Base-by-base conservation (phyloP, 1,284 basidiomycete species). In the Apiotrichum siamense region DNA sequence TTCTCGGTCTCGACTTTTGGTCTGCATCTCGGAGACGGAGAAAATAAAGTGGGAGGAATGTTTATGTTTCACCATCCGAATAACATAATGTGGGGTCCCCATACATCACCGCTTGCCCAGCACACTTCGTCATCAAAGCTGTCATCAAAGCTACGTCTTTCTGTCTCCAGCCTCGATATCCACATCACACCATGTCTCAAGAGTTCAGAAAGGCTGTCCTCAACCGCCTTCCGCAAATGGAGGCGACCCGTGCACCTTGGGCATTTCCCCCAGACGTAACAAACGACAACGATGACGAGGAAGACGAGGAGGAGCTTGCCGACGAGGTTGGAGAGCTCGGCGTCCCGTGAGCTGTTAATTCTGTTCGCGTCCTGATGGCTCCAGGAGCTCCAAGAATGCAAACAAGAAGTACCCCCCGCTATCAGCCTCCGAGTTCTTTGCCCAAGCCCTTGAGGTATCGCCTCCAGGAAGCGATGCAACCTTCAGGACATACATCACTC, bases 401-500 rank as follows among this genome's bases (percentile, higher is more conserved):
- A 49, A n/a, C n/a, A n/a, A 51, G 0, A 78, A 80, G 11, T 83
- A 81, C 58, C 62, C 83, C 0, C 88, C 90, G 0, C 79, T 93
- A 38, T 88, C 86, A 27, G 86, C 87, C 0, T 75, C 81, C 9
- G 76, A 76, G 0, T 92, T 81, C 77, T 93, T 93, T 67, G 71
- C 77, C 0, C 81, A 87, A 57, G 88, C 90, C 2, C 75, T 84
- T 7, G 83, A 88, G 62, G 83, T 93, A 27, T 66, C 78, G 1
- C 81, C 89, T 17, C 77, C 81, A 1, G 67, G 75, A 25, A 80
- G 80, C 21, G 79, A 76, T 31, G 79, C 88, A 6, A 81, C 84
- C 43, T 81, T 83, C 59, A 78, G 89, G 27, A 84, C 82, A 2
- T 93, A 92, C 73, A 86, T 90, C 67, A 85, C 87, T 0, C 79